Base-by-base conservation (phyloP, 2,329 filamentous ascomycete species). In the Aureobasidium sp. region DNA sequence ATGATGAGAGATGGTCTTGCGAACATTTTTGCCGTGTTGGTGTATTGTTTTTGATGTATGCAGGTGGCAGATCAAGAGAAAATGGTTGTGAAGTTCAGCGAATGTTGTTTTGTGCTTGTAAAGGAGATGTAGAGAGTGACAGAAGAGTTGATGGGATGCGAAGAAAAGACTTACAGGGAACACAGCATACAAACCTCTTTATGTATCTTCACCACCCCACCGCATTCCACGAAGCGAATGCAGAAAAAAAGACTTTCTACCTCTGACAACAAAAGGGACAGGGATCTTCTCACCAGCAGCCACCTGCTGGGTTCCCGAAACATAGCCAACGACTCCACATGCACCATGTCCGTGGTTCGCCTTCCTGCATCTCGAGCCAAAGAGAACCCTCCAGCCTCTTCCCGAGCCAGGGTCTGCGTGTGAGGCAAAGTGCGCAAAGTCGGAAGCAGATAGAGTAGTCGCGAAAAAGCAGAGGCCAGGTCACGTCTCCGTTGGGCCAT, bases 11-110 rank as follows among this genome's bases (percentile, higher is more conserved):
- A 53, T 42, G 56, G 49, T 41, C 48, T 62, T 39, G 49, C 39
- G 25, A 62, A 47, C 49, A 62, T 62, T 20, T 39, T 62, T 53
- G 49, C 47, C 44, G 9, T 61, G n/a, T 49, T 47, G 47, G 5
- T 44, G 48, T 58, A n/a, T 36, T 3, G 20, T 17, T 47, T 34
- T 39, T 51, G 31, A 17, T 60, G 20, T 20, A 15, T 20, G 22
- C 29, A 36, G 29, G 25, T 34, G 29, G 25, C 5, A 34, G n/a
- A 45, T 29, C 9, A n/a, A 25, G 37, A 17, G 55, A 37, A 37
- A 36, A 45, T 2, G 11, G 53, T 11, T 36, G 20, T 39, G 29
- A 9, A 17, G 31, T 48, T 48, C 22, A 59, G 53, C 39, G 56
- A 59, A 22, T 48, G 31, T 47, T 41, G 25, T 31, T 48, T 58